Base-by-base conservation (phyloP, 345 rosid species). In the Hibiscus mutabilis region DNA sequence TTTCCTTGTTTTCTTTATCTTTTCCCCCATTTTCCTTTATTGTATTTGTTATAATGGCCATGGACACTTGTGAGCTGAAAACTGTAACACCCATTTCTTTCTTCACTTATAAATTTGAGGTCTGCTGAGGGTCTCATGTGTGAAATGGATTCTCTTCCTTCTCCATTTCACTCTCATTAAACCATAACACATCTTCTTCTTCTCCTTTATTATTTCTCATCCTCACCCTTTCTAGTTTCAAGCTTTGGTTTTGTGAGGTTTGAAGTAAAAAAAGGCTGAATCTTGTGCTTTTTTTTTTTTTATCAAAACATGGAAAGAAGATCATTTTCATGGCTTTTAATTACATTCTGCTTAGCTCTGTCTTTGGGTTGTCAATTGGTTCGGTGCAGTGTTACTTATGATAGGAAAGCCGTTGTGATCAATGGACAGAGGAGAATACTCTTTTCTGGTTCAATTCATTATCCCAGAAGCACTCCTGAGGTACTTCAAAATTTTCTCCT, bases 401-500 rank as follows among this genome's bases (percentile, higher is more conserved):
- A 83, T 46, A 73, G 82, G 37, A 80, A 68, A 44, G 79, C 86
- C 19, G 44, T 83, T 56, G 64, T 71, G 60, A 83, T 83, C 55
- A 76, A 80, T 78, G 86, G 82, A 19, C 79, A 78, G 19, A 74
- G 84, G 61, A 76, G 76, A 71, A 74, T 83, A 19, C 84, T 83
- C 29, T 76, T 83, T 33, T 83, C 86, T 69, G 86, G 86, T 60
- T 83, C 86, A 73, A 83, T 83, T 80, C 86, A 83, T 77, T 83
- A 83, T 56, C 86, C 86, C 47, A 76, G 86, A 73, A 83, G 86
- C 80, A 68, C 86, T 65, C 86, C 86, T 60, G 91, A 95, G 93
- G 93, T 81, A 97, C 89, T 78, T 49, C 11, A 69, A 51, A 49
- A 47, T 25, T 18, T 56, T 66, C 16, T 55, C 52, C 7, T 55